phyloP scores from a whole-genome alignment of 2,329 filamentous ascomycete species.

The Fusarium albidum region DNA sequence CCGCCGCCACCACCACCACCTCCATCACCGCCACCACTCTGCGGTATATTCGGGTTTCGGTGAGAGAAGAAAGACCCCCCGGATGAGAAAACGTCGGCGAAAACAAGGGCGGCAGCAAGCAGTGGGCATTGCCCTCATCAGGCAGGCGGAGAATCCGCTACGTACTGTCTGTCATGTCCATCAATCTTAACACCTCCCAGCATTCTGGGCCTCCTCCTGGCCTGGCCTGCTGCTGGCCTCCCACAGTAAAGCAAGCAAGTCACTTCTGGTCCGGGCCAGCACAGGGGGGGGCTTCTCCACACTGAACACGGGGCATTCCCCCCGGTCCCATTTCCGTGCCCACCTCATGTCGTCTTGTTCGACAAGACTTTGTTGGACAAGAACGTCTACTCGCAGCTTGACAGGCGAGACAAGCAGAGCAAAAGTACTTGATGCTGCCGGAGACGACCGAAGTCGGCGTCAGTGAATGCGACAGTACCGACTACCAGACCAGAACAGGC shows the following conservation, averaged over 20 bases:
- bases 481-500: no score
- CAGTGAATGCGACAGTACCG: not conserved
- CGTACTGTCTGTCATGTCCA: not conserved
- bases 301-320: constrained; percentile 1
- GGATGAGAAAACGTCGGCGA: constrained; percentile 8
- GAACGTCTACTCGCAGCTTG: not conserved
- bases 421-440: not conserved
- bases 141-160: not conserved
- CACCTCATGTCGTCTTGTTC: constrained; percentile 6
- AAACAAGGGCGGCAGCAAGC: constrained; percentile 4
- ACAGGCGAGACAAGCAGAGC: constrained; percentile 3
- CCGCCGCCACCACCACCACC: constrained; percentile 1
- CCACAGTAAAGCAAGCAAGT: no score
- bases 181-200: constrained; percentile 6
- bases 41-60: not conserved
- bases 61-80: not conserved
- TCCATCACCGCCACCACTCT: no score
- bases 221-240: no score
- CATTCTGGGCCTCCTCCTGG: constrained; percentile 6
- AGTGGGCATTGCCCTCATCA: not conserved
- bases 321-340: constrained; percentile 1
- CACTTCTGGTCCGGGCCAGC: not conserved
- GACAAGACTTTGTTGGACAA: constrained; percentile 3
- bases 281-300: constrained; percentile 4
- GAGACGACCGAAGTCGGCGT: not conserved